Conservation (phyloP, 2,329 filamentous ascomycete species). For the Colletotrichum musicola region DNA sequence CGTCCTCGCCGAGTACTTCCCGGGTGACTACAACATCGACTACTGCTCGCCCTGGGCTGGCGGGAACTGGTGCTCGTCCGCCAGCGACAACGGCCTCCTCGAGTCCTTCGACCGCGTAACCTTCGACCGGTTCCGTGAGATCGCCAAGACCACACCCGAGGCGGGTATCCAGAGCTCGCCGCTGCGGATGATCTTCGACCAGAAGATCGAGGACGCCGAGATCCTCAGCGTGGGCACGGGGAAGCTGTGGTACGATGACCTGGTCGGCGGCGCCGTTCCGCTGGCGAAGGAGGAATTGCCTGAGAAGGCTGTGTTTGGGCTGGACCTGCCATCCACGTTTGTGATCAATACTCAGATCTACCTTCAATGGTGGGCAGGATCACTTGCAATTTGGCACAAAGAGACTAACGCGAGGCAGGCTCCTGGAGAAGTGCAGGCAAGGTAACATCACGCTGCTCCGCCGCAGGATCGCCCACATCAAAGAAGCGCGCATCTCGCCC, state of each 20-base stretch:
- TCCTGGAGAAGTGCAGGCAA: constrained; percentile 82
- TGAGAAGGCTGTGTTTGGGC: constrained; percentile 49
- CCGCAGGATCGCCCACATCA: constrained; percentile 75
- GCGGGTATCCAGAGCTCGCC: constrained; percentile 34
- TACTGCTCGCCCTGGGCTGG: constrained; percentile 93
- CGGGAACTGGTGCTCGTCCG: constrained; percentile 78
- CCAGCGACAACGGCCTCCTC: constrained; percentile 55
- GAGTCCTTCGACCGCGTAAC: constrained; percentile 41
- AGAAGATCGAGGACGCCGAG: constrained; percentile 28
- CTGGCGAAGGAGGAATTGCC: constrained; percentile 49
- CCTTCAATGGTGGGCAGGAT: constrained; percentile 72
- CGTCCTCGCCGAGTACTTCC: constrained; percentile 88
- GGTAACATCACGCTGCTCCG: constrained; percentile 78
- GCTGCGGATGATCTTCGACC: constrained; percentile 43
- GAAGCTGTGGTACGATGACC: constrained; percentile 55
- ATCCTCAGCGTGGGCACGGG: constrained; percentile 53
- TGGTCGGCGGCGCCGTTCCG: constrained; percentile 51
- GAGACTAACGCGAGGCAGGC: constrained; percentile 44
- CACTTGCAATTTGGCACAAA: neutral
- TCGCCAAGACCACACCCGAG: constrained; percentile 34
- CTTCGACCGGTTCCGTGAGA: constrained; percentile 37
- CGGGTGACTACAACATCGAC: constrained; percentile 91
- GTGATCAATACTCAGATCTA: constrained; percentile 83
- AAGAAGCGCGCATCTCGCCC: constrained; percentile 71
- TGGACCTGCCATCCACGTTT: constrained; percentile 50